Conservation (phyloP, 148 eudicot species). For the Nepenthes mirabilis region DNA sequence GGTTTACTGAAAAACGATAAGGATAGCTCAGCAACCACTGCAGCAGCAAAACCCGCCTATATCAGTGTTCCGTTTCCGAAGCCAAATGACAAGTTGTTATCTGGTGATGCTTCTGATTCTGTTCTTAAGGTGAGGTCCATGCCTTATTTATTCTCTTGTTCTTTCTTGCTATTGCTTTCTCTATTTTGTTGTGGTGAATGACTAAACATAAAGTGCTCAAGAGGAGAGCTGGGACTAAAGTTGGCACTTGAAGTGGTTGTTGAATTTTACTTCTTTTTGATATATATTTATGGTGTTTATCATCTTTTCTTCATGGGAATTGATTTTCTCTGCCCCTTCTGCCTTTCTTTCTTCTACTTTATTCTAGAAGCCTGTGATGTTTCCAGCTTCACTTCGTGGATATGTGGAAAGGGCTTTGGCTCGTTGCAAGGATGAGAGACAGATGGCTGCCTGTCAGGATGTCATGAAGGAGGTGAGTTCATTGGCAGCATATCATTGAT, state of each 20-base stretch:
- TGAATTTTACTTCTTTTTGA: neutral
- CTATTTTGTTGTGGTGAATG: neutral
- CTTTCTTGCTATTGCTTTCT: neutral
- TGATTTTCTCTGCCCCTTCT: slow-evolving; percentile 4
- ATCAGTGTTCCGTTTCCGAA: slow-evolving; percentile 63
- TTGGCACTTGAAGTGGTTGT: neutral
- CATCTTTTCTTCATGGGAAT: neutral
- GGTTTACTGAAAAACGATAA: slow-evolving; percentile 39
- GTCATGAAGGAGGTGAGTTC: slow-evolving; percentile 69
- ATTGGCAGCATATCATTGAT: neutral
- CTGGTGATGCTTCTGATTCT: slow-evolving; percentile 49
- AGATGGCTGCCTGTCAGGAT: slow-evolving; percentile 66
- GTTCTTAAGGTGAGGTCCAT: slow-evolving; percentile 48
- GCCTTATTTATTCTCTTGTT: neutral
- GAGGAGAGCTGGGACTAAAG: no score
- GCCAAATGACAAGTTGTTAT: slow-evolving; percentile 29
- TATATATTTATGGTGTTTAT: neutral
- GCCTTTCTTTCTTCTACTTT: neutral
- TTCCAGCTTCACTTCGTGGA: slow-evolving; percentile 86
- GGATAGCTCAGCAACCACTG: slow-evolving; percentile 35
- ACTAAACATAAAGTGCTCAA: no score
- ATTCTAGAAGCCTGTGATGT: slow-evolving; percentile 53
- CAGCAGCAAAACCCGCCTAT: slow-evolving; percentile 74
- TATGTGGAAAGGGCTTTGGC: slow-evolving; percentile 97
- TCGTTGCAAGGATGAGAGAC: slow-evolving; percentile 87